These are phyloP conservation scores for Kwoniella pini DNA, from an alignment of 768 basidiomycete genomes.

Conservation along the genomic window DNA sequence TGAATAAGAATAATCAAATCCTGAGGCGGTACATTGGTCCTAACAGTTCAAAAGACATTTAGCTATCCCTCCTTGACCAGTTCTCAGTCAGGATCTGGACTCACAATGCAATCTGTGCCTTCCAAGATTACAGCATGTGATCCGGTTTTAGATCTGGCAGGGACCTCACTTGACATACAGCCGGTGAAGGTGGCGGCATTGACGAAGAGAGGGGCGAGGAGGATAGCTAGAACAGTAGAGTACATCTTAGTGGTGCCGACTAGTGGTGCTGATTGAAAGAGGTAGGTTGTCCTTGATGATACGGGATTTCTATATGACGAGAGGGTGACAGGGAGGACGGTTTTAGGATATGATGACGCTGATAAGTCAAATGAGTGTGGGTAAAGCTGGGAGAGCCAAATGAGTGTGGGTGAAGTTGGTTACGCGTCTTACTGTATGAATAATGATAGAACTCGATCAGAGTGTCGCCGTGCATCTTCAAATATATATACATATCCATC, in stretches of 20 bases:
- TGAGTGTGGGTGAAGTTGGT: slow-evolving; percentile 8
- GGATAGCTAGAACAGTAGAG: not conserved
- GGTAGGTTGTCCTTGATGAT: too few species aligned
- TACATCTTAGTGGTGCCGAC: not conserved
- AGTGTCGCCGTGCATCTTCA: not conserved
- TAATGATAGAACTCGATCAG: too few species aligned
- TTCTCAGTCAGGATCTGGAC: too few species aligned
- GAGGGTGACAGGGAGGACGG: too few species aligned
- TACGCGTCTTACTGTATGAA: too few species aligned
- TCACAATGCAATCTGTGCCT: slow-evolving; percentile 9
- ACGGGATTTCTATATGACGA: too few species aligned
- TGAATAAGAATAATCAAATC: slow-evolving; percentile 19
- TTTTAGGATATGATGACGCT: too few species aligned
- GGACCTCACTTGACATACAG: slow-evolving; percentile 11
- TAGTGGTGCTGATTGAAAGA: too few species aligned
- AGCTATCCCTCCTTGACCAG: too few species aligned
- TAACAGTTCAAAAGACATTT: not conserved
- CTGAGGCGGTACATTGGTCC: slow-evolving; percentile 18
- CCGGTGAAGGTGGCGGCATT: slow-evolving; percentile 16
- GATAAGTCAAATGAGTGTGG: not conserved
- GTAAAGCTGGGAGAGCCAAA: slow-evolving; percentile 9
- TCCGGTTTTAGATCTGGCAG: not conserved
- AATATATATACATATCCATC: not conserved
- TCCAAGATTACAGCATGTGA: slow-evolving; percentile 3
- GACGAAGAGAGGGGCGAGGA: not conserved